Evolutionary conservation across 1,284 basidiomycete genomes (phyloP).

Genomic region (Ustilago esculenta): DNA sequence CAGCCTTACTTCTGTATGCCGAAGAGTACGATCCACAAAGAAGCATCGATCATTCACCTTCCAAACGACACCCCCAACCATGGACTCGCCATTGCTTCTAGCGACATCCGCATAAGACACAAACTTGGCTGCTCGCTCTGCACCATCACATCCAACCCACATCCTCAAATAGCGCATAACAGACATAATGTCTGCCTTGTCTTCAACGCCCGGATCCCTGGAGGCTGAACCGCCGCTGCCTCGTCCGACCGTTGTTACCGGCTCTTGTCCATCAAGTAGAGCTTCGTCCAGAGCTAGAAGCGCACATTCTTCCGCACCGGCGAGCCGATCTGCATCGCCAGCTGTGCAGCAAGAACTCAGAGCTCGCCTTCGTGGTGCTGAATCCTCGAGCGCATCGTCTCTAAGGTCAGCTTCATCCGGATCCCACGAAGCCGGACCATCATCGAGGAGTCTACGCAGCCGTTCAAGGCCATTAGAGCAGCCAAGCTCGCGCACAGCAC

Average conservation of each 20-base stretch:
- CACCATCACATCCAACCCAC: no score
- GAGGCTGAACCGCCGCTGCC: constrained; percentile 22
- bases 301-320: constrained; percentile 3
- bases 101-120: no score
- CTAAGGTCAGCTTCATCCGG: neutral
- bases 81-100: no score
- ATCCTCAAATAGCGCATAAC: no score
- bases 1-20: no score
- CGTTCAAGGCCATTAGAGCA: neutral
- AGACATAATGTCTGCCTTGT: constrained; percentile 2
- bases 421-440: constrained; percentile 4
- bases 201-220: neutral
- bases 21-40: no score
- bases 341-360: neutral
- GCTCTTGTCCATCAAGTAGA: constrained; percentile 25
- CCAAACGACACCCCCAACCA: no score
- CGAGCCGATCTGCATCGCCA: constrained; percentile 25
- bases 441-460: constrained; percentile 2
- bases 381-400: neutral
- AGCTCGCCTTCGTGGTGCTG: neutral
- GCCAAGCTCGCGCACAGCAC: neutral
- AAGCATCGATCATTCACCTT: no score
- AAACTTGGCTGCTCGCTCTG: no score
- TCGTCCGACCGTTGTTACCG: constrained; percentile 28
- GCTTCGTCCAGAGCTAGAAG: constrained; percentile 21